Percentiles rank a stretch among this genome's conserved stretches.
Evolutionary conservation across 2,329 filamentous ascomycete genomes (phyloP).

Genomic region (Fusarium tupiense): DNA sequence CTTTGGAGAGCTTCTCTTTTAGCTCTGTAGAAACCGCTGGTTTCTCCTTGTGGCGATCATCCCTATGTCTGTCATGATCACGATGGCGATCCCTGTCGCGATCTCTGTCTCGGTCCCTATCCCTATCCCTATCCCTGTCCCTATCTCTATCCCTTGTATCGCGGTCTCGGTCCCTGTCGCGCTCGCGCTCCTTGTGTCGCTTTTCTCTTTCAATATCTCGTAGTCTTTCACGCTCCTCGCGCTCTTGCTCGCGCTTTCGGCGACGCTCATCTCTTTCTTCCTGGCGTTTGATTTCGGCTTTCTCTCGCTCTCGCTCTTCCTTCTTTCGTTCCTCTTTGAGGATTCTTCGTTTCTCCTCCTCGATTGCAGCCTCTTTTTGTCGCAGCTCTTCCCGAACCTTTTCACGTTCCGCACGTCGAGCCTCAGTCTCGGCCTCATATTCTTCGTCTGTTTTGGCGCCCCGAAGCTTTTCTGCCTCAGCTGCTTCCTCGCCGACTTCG

Average conservation of each 20-base stretch:
- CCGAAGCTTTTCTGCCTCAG: slow-evolving; percentile 69
- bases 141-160: slow-evolving; percentile 37
- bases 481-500: slow-evolving; percentile 76
- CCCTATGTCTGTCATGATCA: slow-evolving; percentile 45
- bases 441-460: slow-evolving; percentile 79
- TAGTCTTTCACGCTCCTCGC: slow-evolving; percentile 63
- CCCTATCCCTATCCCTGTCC: slow-evolving; percentile 45
- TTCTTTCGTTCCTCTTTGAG: slow-evolving; percentile 65
- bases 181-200: slow-evolving; percentile 52
- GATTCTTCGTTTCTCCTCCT: slow-evolving; percentile 69
- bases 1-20: slow-evolving; percentile 66
- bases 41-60: slow-evolving; percentile 48
- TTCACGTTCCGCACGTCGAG: slow-evolving; percentile 68
- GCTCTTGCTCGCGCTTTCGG: slow-evolving; percentile 62
- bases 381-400: slow-evolving; percentile 68
- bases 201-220: slow-evolving; percentile 54
- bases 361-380: slow-evolving; percentile 66
- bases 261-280: slow-evolving; percentile 61
- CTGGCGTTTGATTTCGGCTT: slow-evolving; percentile 60
- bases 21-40: slow-evolving; percentile 55
- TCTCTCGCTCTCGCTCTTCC: slow-evolving; percentile 59
- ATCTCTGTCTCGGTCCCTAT: slow-evolving; percentile 47
- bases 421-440: slow-evolving; percentile 74
- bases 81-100: slow-evolving; percentile 40
- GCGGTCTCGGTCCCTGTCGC: slow-evolving; percentile 40